phyloP scores from a whole-genome alignment of 2,329 filamentous ascomycete genomes.

The Mycosphaerella sp. region DNA sequence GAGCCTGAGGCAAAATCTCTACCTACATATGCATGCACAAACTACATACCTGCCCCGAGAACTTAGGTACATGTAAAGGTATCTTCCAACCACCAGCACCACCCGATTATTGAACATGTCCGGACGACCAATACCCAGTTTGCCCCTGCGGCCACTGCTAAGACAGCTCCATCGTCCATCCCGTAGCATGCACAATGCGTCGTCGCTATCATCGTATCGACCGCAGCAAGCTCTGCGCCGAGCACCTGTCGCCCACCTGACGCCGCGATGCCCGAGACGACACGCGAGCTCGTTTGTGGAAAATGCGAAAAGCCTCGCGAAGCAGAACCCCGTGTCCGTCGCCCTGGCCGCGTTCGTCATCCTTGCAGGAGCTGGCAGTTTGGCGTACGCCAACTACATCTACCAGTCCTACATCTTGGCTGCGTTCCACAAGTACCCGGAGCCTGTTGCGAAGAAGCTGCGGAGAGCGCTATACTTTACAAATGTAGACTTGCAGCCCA shows the following conservation, averaged over 20 bases:
- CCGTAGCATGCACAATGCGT: slow-evolving; percentile 18
- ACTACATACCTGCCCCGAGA: too few species aligned
- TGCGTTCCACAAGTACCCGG: slow-evolving; percentile 55
- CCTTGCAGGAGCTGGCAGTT: slow-evolving; percentile 34
- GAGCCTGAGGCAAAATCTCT: too few species aligned
- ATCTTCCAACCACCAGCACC: background rate
- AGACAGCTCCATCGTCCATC: slow-evolving; percentile 7
- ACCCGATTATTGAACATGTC: slow-evolving; percentile 31
- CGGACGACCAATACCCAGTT: slow-evolving; percentile 27
- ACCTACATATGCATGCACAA: too few species aligned
- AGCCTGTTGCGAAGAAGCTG: slow-evolving; percentile 67
- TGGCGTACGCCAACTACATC: slow-evolving; percentile 43
- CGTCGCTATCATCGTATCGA: slow-evolving; percentile 6
- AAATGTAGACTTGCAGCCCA: slow-evolving; percentile 66
- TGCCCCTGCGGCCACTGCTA: slow-evolving; percentile 20
- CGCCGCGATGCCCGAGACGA: slow-evolving; percentile 15
- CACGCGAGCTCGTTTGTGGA: slow-evolving; percentile 21
- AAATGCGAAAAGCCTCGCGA: slow-evolving; percentile 33
- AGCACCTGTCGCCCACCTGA: background rate
- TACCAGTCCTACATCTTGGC: slow-evolving; percentile 43
- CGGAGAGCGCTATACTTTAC: slow-evolving; percentile 82
- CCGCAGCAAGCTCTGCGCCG: slow-evolving; percentile 12
- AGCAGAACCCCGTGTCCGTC: slow-evolving; percentile 37
- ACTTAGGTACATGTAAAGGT: too few species aligned
- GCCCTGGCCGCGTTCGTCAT: slow-evolving; percentile 32